These are phyloP conservation scores for Phanerodontia chrysosporium DNA, from an alignment of 768 basidiomycete genomes.

Conservation along the genomic window DNA sequence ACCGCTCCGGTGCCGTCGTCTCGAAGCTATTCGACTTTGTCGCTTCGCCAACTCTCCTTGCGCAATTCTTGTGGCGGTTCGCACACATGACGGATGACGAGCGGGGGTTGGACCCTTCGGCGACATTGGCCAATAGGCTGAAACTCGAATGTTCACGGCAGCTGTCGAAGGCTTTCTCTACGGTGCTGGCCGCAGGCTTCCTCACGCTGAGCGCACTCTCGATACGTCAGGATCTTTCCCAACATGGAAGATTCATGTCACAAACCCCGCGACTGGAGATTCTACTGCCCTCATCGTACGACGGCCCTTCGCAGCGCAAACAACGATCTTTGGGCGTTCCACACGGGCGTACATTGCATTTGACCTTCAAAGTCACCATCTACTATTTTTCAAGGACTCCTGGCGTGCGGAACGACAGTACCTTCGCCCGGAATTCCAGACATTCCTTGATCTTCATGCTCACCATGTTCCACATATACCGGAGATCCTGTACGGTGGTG, in stretches of 20 bases:
- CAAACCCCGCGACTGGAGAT: background rate
- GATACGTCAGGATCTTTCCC: background rate
- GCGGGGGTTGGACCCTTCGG: background rate
- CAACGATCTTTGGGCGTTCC: background rate
- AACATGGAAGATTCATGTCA: background rate
- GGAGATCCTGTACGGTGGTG: background rate
- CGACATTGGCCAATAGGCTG: background rate
- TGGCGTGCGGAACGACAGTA: background rate
- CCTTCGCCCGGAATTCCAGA: background rate
- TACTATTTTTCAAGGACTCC: constrained; percentile 10
- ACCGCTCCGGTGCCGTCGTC: background rate
- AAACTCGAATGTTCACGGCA: no score
- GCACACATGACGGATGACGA: background rate
- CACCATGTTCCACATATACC: background rate
- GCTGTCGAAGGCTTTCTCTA: no score
- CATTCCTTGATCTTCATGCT: background rate
- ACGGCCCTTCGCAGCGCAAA: background rate
- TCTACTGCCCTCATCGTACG: background rate
- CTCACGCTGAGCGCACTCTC: background rate
- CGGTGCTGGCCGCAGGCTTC: background rate
- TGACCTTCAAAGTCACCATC: background rate
- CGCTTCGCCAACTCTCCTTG: background rate
- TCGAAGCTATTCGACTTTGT: background rate
- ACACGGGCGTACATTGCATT: constrained; percentile 7
- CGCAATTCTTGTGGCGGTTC: constrained; percentile 1